Base-by-base conservation (phyloP, 495 filamentous ascomycete species). In the Aspergillus mulundensis region DNA sequence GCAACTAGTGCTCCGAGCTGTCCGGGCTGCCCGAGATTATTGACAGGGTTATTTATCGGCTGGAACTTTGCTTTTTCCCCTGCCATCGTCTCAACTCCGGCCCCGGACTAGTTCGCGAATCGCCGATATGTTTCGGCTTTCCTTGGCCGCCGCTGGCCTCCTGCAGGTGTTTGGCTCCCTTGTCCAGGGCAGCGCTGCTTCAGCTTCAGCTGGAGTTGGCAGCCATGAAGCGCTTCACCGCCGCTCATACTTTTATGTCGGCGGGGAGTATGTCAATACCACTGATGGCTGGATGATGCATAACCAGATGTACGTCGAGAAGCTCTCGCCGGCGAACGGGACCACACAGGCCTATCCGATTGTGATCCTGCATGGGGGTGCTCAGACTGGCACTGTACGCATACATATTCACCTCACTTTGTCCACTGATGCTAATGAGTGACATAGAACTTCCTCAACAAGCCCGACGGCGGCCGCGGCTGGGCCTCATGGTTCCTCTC, bases 251-350 rank as follows among this genome's bases (percentile, higher is more conserved):
- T 78, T 80, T 61, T 81, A 82, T 58, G 69, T 78, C 4, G 79
- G 79, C 16, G 79, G 78, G 20, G 54, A 65, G 10, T 70, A 77
- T 59, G 51, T 74, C 10, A 65, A 77, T 44, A 63, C 68, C 20
- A 74, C 40, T 7, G 39, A 34, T 21, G 51, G 51, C 51, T 42
- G 30, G 20, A n/a, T 54, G 16, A 45, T 54, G 40, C 51, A 54
- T 24, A 54, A 73, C 39, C 78, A 82, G 68, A 81, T 82, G 67
- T 82, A 83, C 61, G 80, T 83, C n/a, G 81, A 84, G 66, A 70
- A 75, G 39, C 61, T 84, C 39, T 66, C 64, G 12, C 80, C 80
- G 0, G 10, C 40, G 6, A 54, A 11, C 14, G 59, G 56, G 5
- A 45, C 28, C 28, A 28, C 57, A 45, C 52, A 68, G 57, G 56